phyloP scores from a whole-genome alignment of 2,329 filamentous ascomycete species.

The Ceratocystis alfenasii region DNA sequence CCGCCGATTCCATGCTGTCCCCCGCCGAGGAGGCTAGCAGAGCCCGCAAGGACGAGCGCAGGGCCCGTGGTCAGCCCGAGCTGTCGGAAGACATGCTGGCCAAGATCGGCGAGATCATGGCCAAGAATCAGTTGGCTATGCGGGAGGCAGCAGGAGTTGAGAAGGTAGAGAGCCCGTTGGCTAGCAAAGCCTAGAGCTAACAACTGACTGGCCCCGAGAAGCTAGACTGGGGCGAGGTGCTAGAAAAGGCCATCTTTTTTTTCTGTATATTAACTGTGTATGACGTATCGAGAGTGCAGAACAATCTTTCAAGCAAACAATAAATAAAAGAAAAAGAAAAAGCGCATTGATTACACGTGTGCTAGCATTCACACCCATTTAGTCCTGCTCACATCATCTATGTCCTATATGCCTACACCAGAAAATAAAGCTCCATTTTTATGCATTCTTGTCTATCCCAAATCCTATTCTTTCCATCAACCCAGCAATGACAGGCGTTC shows the following conservation, averaged over 20 bases:
- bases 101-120: constrained; percentile 51
- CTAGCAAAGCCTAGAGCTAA: constrained; percentile 9
- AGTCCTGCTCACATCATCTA: not conserved
- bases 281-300: constrained; percentile 7
- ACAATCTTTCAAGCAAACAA: not conserved
- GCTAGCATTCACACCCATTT: not conserved
- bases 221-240: not conserved
- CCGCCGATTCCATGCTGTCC: constrained; percentile 37
- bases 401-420: not conserved
- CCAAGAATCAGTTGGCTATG: constrained; percentile 36
- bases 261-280: constrained; percentile 21
- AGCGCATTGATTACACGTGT: not conserved
- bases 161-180: constrained; percentile 17
- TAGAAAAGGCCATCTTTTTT: not conserved
- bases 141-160: constrained; percentile 17
- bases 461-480: constrained; percentile 25
- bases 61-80: constrained; percentile 42
- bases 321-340: constrained; percentile 5
- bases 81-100: constrained; percentile 48
- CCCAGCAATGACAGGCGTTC: constrained; percentile 42
- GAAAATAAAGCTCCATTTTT: not conserved
- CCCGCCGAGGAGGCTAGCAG: constrained; percentile 50
- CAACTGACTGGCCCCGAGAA: no score
- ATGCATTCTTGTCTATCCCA: not conserved
- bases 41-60: constrained; percentile 40